Evolutionary conservation across 2,329 filamentous ascomycete genomes (phyloP).

Genomic region (Phaeosphaeria sp.): DNA sequence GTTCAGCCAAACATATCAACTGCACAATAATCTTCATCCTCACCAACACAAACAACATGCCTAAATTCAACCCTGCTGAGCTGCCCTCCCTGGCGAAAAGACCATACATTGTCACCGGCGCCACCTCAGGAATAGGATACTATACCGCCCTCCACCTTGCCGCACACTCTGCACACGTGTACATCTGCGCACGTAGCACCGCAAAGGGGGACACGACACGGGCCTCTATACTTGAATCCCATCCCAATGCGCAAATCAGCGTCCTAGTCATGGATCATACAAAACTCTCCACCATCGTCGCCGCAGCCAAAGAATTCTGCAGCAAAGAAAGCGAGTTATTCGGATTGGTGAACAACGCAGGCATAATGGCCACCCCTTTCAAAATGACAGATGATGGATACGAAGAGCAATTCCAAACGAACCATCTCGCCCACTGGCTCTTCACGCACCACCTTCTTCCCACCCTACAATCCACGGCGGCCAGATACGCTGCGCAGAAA

Average conservation of each 20-base stretch:
- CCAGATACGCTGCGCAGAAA: conserved; percentile 35
- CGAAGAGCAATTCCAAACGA: conserved; percentile 55
- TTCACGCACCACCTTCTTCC: conserved; percentile 51
- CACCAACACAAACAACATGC: conserved; percentile 1
- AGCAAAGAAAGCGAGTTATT: conserved; percentile 41
- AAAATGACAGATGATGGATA: conserved; percentile 49
- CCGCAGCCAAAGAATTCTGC: conserved; percentile 37
- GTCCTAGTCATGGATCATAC: conserved; percentile 42
- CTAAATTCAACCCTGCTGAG: conserved; percentile 13
- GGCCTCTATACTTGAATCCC: conserved; percentile 26
- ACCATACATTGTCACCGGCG: conserved; percentile 1
- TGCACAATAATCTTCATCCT: background rate
- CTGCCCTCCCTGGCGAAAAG: conserved; percentile 9
- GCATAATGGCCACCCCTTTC: conserved; percentile 41
- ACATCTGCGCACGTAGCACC: conserved; percentile 47
- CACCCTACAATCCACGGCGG: conserved; percentile 12
- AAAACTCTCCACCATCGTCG: conserved; percentile 36
- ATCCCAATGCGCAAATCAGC: conserved; percentile 41
- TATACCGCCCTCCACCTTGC: conserved; percentile 23
- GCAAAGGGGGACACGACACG: conserved; percentile 46
- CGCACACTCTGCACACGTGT: conserved; percentile 22
- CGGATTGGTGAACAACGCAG: conserved; percentile 52
- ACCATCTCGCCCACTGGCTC: conserved; percentile 54
- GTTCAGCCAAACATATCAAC: background rate
- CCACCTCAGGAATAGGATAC: conserved; percentile 18